phyloP scores from a whole-genome alignment of 2,329 filamentous ascomycete genomes.

The Alternaria burnsii region DNA sequence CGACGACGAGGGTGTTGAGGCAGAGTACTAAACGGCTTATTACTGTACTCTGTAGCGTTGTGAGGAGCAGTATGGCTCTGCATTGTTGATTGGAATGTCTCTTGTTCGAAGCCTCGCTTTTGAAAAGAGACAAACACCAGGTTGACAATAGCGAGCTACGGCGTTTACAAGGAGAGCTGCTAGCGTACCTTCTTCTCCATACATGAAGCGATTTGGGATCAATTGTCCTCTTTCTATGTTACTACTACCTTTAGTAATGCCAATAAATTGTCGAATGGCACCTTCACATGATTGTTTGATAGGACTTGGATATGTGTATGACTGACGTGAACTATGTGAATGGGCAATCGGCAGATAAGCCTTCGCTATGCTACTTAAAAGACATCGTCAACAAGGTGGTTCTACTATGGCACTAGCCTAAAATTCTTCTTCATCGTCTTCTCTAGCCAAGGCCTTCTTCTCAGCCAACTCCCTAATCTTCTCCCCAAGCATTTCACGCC shows the following conservation, averaged over 20 bases:
- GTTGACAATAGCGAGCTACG: constrained; percentile 30
- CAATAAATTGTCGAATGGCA: constrained; percentile 31
- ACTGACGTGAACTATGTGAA: background rate
- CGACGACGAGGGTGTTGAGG: constrained; percentile 82
- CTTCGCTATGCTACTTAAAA: background rate
- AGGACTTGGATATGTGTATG: background rate
- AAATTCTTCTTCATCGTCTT: constrained; percentile 33
- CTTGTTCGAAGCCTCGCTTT: constrained; percentile 32
- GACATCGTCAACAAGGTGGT: background rate
- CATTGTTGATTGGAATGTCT: constrained; percentile 40
- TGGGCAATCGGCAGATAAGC: background rate
- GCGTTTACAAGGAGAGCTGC: constrained; percentile 30
- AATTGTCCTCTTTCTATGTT: constrained; percentile 39
- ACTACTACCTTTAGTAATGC: constrained; percentile 40
- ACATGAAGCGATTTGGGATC: constrained; percentile 38
- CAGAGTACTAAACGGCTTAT: constrained; percentile 77
- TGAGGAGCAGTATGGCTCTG: constrained; percentile 31
- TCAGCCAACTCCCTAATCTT: constrained; percentile 92
- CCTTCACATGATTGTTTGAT: background rate
- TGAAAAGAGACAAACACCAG: constrained; percentile 25
- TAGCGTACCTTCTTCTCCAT: constrained; percentile 24
- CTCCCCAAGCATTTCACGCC: constrained; percentile 78
- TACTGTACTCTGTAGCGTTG: constrained; percentile 27
- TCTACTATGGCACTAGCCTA: background rate
- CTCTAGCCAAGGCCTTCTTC: constrained; percentile 66